Evolutionary conservation across 2,329 filamentous ascomycete species (phyloP).

Genomic region (Dendrostoma leiphaemia): DNA sequence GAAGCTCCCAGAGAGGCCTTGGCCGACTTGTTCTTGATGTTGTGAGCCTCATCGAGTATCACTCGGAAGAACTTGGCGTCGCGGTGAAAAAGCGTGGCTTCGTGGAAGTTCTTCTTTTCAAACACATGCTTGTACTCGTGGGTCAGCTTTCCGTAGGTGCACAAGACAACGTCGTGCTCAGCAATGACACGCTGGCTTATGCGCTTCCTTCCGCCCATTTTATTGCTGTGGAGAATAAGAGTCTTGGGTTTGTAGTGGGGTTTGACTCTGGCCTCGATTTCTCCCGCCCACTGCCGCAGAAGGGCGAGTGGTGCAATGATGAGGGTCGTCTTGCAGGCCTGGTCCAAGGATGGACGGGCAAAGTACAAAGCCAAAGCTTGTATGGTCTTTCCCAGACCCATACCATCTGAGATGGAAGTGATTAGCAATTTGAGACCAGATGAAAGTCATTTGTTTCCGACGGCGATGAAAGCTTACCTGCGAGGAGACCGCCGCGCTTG

Average conservation of each 20-base stretch:
- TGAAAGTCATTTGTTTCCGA: not conserved
- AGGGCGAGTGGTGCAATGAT: slow-evolving; percentile 81
- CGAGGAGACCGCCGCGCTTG: slow-evolving; percentile 13
- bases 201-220: too few relatives aligned
- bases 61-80: slow-evolving; percentile 4
- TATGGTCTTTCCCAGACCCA: slow-evolving; percentile 88
- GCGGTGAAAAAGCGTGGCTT: slow-evolving; percentile 24
- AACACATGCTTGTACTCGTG: not conserved
- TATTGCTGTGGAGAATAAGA: slow-evolving; percentile 26
- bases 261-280: slow-evolving; percentile 55
- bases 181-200: too few relatives aligned
- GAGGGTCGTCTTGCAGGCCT: slow-evolving; percentile 60
- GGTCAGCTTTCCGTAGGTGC: slow-evolving; percentile 14
- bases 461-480: slow-evolving; percentile 1
- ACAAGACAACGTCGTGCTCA: slow-evolving; percentile 9
- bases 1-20: slow-evolving; percentile 5
- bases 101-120: not conserved
- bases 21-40: slow-evolving; percentile 12
- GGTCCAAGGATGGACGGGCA: slow-evolving; percentile 34
- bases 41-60: slow-evolving; percentile 16
- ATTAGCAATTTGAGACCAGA: not conserved
- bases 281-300: slow-evolving; percentile 89
- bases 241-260: slow-evolving; percentile 25
- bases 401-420: slow-evolving; percentile 64
- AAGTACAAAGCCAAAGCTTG: slow-evolving; percentile 80